Percentiles rank a stretch among this genome's conserved stretches.
Conservation (phyloP, 305 asterid species). For the Rubia tinctorum region DNA sequence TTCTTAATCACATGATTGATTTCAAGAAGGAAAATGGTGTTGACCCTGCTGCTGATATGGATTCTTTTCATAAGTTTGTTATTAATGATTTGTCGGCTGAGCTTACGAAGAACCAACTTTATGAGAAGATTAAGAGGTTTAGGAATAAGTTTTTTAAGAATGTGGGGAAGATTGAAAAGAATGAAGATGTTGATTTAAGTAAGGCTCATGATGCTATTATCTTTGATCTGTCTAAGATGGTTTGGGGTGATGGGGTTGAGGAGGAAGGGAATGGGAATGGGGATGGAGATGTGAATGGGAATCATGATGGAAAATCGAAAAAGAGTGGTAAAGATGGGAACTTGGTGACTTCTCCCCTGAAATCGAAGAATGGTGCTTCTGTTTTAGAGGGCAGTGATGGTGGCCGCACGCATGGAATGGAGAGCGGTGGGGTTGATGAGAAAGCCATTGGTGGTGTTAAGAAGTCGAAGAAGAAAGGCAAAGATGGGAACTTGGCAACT, state of each 20-base stretch:
- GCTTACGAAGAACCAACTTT: slow-evolving; percentile 37
- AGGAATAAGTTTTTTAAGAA: slow-evolving; percentile 39
- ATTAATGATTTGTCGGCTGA: slow-evolving; percentile 38
- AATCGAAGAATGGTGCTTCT: background rate
- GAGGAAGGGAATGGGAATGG: background rate
- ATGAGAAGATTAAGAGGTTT: slow-evolving; percentile 44
- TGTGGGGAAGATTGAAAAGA: slow-evolving; percentile 31
- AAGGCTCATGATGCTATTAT: slow-evolving; percentile 37
- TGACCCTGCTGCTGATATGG: slow-evolving; percentile 34
- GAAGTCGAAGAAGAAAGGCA: background rate
- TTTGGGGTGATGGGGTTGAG: slow-evolving; percentile 1
- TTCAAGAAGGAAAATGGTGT: slow-evolving; percentile 31
- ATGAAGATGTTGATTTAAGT: slow-evolving; percentile 30
- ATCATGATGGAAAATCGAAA: background rate
- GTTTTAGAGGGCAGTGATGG: background rate
- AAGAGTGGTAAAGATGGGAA: background rate
- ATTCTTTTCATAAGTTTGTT: slow-evolving; percentile 37
- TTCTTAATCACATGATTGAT: slow-evolving; percentile 48
- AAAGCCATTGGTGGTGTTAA: background rate
- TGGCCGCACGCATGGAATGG: background rate
- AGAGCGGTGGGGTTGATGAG: background rate
- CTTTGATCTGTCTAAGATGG: slow-evolving; percentile 20
- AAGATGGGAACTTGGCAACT: background rate
- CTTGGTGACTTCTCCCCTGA: background rate
- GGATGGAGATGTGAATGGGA: too few species aligned